A percentile compares a stretch with the other conserved stretches of the same genome.
Evolutionary conservation across 331 rosid genomes (phyloP).

Genomic region (Saraca asoca): DNA sequence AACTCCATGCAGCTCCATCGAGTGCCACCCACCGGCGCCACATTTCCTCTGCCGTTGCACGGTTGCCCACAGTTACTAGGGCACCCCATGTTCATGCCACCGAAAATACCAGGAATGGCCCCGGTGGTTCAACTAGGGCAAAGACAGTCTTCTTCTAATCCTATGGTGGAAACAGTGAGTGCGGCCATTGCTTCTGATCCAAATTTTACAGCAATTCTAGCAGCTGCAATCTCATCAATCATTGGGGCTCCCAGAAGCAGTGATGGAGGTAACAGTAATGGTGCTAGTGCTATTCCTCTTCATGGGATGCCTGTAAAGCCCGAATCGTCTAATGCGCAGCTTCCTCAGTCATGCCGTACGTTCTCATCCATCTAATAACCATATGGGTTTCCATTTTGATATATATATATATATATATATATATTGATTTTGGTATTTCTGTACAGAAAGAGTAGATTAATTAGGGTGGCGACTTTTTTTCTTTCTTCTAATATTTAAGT

Average conservation of each 20-base stretch:
- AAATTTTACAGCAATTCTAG: conserved; percentile 50
- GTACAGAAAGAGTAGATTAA: conserved; percentile 9
- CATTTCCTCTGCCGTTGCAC: conserved; percentile 43
- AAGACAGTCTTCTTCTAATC: conserved; percentile 15
- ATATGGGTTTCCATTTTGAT: conserved; percentile 12
- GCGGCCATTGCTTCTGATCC: conserved; percentile 65
- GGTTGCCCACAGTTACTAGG: conserved; percentile 32
- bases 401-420: too few species aligned
- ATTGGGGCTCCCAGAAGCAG: conserved; percentile 32
- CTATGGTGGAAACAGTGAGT: conserved; percentile 37
- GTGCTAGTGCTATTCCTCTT: background rate
- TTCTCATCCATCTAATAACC: conserved; percentile 43
- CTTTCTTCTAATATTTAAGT: background rate
- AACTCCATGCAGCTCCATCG: conserved; percentile 32
- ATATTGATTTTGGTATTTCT: background rate
- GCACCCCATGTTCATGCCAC: conserved; percentile 40
- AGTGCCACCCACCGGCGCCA: background rate
- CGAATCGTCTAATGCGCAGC: conserved; percentile 44
- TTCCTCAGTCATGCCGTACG: conserved; percentile 55
- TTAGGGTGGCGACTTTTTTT: background rate
- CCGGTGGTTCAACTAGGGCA: conserved; percentile 29
- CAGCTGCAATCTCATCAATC: conserved; percentile 46
- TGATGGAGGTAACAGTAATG: conserved; percentile 16
- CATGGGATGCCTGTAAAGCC: conserved; percentile 21
- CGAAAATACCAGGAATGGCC: conserved; percentile 24